Percentiles rank a stretch among this genome's conserved stretches.
phyloP scores from a whole-genome alignment of 352 stramenopile species.

The Phytophthora quininea region DNA sequence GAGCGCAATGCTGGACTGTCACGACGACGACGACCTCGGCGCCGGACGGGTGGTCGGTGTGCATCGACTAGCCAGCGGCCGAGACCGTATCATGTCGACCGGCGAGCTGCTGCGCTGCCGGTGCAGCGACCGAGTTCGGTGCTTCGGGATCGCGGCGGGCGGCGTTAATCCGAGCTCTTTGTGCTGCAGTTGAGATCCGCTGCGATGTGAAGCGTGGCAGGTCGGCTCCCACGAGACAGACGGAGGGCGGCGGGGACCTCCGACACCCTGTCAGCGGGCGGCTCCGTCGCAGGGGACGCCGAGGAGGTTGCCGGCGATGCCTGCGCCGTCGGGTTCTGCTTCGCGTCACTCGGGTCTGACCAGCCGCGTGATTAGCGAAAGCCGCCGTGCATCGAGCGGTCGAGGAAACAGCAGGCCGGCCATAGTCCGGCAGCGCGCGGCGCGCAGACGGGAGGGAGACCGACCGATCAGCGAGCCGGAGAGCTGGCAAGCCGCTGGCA shows the following conservation, averaged over 20 bases:
- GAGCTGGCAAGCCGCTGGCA: slow-evolving; percentile 5
- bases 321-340: slow-evolving; percentile 5
- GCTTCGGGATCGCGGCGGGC: background rate
- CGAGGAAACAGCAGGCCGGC: background rate
- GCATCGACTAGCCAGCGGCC: background rate
- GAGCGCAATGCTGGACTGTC: too few relatives aligned
- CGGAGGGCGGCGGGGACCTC: background rate
- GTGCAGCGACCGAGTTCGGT: background rate
- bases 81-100: background rate
- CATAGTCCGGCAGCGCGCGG: background rate
- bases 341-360: background rate
- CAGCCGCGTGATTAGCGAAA: background rate
- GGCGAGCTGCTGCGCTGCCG: background rate
- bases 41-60: background rate
- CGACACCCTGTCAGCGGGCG: background rate
- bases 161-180: background rate
- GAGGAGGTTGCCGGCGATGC: background rate
- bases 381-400: background rate
- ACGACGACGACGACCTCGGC: too few relatives aligned
- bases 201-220: background rate
- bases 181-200: background rate
- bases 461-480: background rate
- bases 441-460: background rate
- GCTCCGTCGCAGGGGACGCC: background rate
- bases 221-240: slow-evolving; percentile 1